phyloP scores from a whole-genome alignment of 78 protist genomes.

The Chrysochromulina parva region DNA sequence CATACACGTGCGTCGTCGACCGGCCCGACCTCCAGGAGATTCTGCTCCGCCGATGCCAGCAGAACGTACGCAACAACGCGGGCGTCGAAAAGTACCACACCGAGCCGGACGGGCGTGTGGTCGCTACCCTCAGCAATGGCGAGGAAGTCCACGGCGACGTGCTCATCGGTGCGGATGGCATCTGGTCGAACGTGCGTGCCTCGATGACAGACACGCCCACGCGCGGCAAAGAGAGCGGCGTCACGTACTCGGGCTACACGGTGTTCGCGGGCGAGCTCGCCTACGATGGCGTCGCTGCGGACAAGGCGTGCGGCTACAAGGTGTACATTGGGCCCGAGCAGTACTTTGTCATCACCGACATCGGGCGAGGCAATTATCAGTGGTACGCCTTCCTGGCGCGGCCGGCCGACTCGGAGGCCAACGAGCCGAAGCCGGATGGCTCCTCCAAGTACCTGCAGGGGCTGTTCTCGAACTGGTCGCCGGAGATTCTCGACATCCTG shows the following conservation, averaged over 20 bases:
- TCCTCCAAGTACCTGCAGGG: background rate
- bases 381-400: constrained; percentile 15
- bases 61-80: background rate
- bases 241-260: constrained; percentile 9
- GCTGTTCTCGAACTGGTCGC: background rate
- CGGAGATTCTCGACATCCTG: background rate
- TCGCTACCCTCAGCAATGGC: background rate
- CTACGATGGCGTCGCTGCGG: background rate
- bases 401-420: background rate
- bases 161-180: constrained; percentile 23
- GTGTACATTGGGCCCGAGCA: constrained; percentile 23
- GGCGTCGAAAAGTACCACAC: background rate
- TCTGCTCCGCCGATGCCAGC: background rate
- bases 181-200: background rate
- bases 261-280: constrained; percentile 18
- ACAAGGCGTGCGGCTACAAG: background rate
- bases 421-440: background rate
- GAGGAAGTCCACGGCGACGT: background rate
- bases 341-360: constrained; percentile 15
- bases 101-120: no score
- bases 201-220: background rate
- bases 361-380: background rate
- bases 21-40: constrained; percentile 6
- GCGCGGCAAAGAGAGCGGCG: background rate
- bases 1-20: constrained; percentile 1